phyloP scores from a whole-genome alignment of 805 yeast genomes.

The Pichia manshurica region DNA sequence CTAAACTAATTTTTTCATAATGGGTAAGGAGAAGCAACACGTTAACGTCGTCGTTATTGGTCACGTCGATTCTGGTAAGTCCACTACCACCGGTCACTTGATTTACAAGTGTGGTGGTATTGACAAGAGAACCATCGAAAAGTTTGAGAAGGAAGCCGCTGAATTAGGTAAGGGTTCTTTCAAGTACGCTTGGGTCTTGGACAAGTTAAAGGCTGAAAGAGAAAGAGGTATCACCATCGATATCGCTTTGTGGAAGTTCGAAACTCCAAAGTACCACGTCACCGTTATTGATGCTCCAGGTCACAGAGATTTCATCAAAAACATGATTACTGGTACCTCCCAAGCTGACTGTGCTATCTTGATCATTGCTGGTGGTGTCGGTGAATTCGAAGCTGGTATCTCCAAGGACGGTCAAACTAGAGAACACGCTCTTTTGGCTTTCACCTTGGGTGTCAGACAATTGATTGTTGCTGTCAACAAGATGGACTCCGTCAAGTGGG shows the following conservation, averaged over 20 bases:
- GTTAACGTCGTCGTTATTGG: conserved; percentile 99
- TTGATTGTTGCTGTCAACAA: conserved; percentile 88
- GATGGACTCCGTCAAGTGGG: conserved; percentile 93
- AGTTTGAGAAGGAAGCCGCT: conserved; percentile 97
- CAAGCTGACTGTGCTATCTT: conserved; percentile 91
- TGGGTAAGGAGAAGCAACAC: conserved; percentile 96
- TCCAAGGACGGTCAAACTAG: conserved; percentile 93
- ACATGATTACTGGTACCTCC: conserved; percentile 93
- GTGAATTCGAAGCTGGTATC: conserved; percentile 95
- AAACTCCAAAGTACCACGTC: conserved; percentile 83
- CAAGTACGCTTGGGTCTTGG: conserved; percentile 97
- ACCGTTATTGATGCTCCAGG: conserved; percentile 95
- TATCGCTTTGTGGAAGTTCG: conserved; percentile 89
- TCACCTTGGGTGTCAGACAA: conserved; percentile 83
- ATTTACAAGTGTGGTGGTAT: conserved; percentile 99
- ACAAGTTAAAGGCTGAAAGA: conserved; percentile 93
- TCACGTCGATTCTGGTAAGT: conserved; percentile 99
- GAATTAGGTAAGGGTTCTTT: conserved; percentile 96
- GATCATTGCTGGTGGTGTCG: conserved; percentile 87
- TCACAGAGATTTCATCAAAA: conserved; percentile 94
- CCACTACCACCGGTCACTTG: conserved; percentile 99
- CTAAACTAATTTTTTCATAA: conserved; percentile 9
- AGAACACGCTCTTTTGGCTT: conserved; percentile 89
- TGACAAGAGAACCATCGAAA: conserved; percentile 97
- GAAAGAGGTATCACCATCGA: conserved; percentile 96